Evolutionary conservation across 257 asterid genomes (phyloP), one percentile per base, ranked within the genome.

Genomic region (Solanum raphanifolium): DNA sequence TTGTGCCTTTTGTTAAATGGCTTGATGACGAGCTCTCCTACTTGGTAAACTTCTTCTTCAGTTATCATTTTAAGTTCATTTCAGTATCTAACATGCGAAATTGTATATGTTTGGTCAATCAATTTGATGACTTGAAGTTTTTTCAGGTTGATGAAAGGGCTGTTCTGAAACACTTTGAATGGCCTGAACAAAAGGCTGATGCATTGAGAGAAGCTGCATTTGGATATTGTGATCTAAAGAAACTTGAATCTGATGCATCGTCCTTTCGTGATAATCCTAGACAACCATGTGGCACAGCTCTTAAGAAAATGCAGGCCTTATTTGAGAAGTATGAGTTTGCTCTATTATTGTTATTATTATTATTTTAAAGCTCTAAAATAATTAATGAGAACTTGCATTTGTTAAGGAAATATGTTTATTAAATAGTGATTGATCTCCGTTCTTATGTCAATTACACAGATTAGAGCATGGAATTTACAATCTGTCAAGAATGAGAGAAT

Each of bases 131-230:
- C 34, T 18, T 43, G 25, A 86, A 81, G 20, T 27, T 58, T 75
- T 34, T 43, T 16, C 75, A 97, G 99, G 99, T 96, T 87, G 99
- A 97, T 83, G 99, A 97, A 92, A 97, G 99, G 89, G 99, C 99
- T n/a, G 99, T 97, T 84, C 88, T 97, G 90, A 97, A 97, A 92
- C 99, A 97, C 93, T 97, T 97, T 35, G 91, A 94, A 18, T 97
- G 99, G 99, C 99, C 99, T 6, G 99, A 97, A 85, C 92, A 94
- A 86, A 97, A 94, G 86, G 99, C 99, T 5, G 99, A 97, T 91
- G 98, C 98, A 32, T 89, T 97, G 60, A 91, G 99, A 90, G 99
- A 97, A 94, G 99, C 99, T 83, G 99, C 99, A 71, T 97, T 97
- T 88, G 98, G 98, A 5, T 97, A 95, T 90, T 91, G 95, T 83